Base-by-base conservation (phyloP, 768 basidiomycete species). In the Mycena olivaceomarginata region DNA sequence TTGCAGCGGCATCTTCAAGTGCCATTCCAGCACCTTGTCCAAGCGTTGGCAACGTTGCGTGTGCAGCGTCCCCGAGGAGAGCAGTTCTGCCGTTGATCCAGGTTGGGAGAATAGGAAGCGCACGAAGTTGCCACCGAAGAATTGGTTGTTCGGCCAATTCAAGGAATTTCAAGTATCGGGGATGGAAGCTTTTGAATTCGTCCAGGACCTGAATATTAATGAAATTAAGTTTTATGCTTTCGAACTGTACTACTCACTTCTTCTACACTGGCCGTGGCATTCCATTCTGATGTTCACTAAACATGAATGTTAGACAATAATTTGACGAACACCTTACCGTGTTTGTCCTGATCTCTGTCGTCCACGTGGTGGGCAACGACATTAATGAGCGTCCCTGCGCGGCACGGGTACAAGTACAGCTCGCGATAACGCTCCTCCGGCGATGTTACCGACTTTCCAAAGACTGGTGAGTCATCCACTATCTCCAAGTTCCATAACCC, bases 11-110 rank as follows among this genome's bases (percentile, higher is more conserved):
- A 43, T 77, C 82, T 71, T 84, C 83, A 41, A 82, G 72, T 2
- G 81, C 83, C 74, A 82, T 83, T 20, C 79, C 83, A 5, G 83
- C 83, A 2, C 83, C 81, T 56, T 82, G 80, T 18, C 81, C 82
- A 31, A 80, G 71, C 20, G 82, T 79, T 5, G 82, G 81, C 3
- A 77, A 75, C 63, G 83, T 84, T 11, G 78, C 83, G 62, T 83
- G 83, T n/a, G 82, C 80, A 1, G 72, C 79, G 43, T 77, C 76
- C 11, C 77, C 76, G 1, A 73, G 60, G 12, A 77, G 60, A 2
- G 64, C 39, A 8, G 75, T 63, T 31, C 72, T 22, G n/a, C 72
- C 72, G 16, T 66, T 74, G 46, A 74, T 74, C 76, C 76, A 77
- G 5, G 71, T 77, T 11, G 76, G 72, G 1, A 77, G 72, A 20